Evolutionary conservation across 2,329 filamentous ascomycete genomes (phyloP).

Genomic region (Aspergillus sp.): DNA sequence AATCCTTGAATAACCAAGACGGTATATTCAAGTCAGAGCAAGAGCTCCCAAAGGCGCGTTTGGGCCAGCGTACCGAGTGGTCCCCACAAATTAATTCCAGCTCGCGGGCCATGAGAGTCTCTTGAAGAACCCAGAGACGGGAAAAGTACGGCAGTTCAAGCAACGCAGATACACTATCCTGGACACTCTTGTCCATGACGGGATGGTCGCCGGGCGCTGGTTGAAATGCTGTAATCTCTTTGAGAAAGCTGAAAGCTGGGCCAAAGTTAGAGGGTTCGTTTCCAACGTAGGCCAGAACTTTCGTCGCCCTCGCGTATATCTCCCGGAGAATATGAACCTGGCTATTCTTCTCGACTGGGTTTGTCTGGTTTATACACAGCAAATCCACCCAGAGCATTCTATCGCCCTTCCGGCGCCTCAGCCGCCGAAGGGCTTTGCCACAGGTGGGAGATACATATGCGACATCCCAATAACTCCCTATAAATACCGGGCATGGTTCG

Average conservation of each 20-base stretch:
- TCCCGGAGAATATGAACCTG: background rate
- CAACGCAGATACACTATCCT: background rate
- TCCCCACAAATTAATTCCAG: background rate
- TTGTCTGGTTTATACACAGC: background rate
- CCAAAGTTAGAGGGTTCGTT: background rate
- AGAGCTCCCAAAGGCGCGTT: background rate
- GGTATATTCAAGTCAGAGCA: background rate
- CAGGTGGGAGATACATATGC: background rate
- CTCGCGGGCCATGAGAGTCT: background rate
- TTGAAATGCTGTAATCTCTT: background rate
- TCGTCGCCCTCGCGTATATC: background rate
- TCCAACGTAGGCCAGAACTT: slow-evolving; percentile 5
- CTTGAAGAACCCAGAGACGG: background rate
- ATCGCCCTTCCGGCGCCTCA: background rate
- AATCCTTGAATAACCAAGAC: background rate
- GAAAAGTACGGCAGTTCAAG: background rate
- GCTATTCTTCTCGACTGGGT: background rate
- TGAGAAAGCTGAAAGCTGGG: background rate
- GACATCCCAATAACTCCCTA: slow-evolving; percentile 6
- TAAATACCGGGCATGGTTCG: background rate
- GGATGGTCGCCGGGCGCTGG: background rate
- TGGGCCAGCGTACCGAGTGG: background rate
- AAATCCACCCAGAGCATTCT: slow-evolving; percentile 5
- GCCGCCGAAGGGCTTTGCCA: background rate
- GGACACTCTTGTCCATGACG: background rate